A percentile compares a stretch with the other conserved stretches of the same genome.
Conservation (phyloP, 352 stramenopile genomes). For the Globisporangium camurandrum region DNA sequence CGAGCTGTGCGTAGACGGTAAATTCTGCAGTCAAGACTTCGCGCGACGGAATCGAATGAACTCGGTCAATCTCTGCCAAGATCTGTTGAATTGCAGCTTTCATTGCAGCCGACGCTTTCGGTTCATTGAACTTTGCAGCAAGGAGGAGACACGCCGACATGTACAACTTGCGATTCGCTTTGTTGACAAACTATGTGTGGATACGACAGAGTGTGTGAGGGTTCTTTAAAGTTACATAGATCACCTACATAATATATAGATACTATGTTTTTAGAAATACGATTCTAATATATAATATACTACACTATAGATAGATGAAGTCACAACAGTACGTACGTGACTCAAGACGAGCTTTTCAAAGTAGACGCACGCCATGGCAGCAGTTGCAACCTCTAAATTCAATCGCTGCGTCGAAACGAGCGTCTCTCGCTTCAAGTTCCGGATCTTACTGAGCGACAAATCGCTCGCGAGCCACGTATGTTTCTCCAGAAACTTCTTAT, state of each 20-base stretch:
- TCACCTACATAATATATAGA: background rate
- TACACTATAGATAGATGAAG: background rate
- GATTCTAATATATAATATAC: too few species aligned
- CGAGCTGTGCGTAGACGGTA: constrained; percentile 85
- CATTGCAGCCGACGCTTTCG: constrained; percentile 55
- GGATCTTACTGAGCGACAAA: constrained; percentile 95
- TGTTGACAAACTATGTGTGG: constrained; percentile 90
- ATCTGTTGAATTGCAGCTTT: constrained; percentile 60
- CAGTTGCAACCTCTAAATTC: constrained; percentile 90
- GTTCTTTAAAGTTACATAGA: background rate
- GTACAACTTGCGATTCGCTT: constrained; percentile 93
- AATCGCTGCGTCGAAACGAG: constrained; percentile 65
- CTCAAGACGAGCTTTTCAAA: constrained; percentile 96
- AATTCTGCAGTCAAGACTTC: constrained; percentile 88
- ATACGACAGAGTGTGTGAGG: constrained; percentile 9
- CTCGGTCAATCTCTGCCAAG: constrained; percentile 68
- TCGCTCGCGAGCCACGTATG: constrained; percentile 86
- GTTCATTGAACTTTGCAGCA: constrained; percentile 91
- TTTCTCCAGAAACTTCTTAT: constrained; percentile 95
- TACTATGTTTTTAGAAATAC: too few species aligned
- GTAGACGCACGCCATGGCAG: constrained; percentile 93
- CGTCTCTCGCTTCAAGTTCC: constrained; percentile 90
- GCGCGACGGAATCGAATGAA: constrained; percentile 68
- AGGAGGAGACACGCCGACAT: constrained; percentile 95
- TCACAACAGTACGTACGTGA: constrained; percentile 32